Conservation (phyloP, 2,329 filamentous ascomycete genomes). For the Cercospora janseana region DNA sequence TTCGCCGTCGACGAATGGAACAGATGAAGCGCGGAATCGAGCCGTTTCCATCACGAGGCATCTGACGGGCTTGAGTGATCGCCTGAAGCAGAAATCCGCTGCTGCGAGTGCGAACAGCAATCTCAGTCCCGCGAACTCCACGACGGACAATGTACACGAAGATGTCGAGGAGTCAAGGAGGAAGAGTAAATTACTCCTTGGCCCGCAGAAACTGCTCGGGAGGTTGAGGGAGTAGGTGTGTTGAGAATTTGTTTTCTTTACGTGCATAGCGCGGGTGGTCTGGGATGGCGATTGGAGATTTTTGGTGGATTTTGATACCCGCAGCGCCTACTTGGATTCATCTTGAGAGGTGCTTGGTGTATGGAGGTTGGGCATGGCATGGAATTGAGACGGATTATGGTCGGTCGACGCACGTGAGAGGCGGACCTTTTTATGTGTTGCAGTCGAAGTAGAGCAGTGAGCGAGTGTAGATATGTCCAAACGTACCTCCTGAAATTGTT, state of each 20-base stretch:
- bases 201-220: conserved; percentile 44
- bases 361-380: background rate
- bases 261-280: conserved; percentile 8
- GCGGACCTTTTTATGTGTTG: background rate
- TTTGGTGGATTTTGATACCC: conserved; percentile 5
- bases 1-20: conserved; percentile 2
- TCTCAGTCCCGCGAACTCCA: background rate
- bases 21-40: conserved; percentile 23
- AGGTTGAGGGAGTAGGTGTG: conserved; percentile 35
- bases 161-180: conserved; percentile 39
- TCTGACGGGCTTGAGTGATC: conserved; percentile 35
- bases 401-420: background rate
- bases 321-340: background rate
- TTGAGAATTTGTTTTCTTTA: background rate
- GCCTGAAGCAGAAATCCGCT: conserved; percentile 27
- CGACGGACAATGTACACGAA: conserved; percentile 19
- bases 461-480: too few relatives aligned
- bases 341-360: background rate
- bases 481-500: background rate
- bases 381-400: background rate
- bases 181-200: conserved; percentile 44
- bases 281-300: background rate
- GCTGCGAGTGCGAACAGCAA: conserved; percentile 1
- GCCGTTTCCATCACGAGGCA: conserved; percentile 32
- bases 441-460: background rate